These are phyloP conservation scores for Aureobasidium melanogenum DNA, from an alignment of 2,329 filamentous ascomycete species.

Conservation along the genomic window DNA sequence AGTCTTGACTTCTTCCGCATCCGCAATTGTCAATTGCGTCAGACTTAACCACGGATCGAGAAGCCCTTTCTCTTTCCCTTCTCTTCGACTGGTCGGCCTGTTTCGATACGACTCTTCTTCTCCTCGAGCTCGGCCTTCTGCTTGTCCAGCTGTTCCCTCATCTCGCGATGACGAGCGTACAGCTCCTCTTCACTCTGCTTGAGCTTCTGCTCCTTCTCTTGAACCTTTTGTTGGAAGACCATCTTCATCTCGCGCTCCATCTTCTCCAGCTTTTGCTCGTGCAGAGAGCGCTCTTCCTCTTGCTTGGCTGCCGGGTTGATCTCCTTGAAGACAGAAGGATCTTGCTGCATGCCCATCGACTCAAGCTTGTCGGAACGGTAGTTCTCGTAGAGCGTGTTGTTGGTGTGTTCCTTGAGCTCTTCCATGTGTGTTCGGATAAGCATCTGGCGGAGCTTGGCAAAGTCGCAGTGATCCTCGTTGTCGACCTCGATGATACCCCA, in stretches of 20 bases:
- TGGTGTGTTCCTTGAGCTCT: constrained; percentile 99
- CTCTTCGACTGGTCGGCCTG: constrained; percentile 90
- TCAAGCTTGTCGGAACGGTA: constrained; percentile 99
- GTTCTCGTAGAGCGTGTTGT: constrained; percentile 98
- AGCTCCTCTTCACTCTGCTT: constrained; percentile 99
- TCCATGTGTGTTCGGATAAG: constrained; percentile 99
- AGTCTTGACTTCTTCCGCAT: constrained; percentile 12
- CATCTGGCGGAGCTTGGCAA: constrained; percentile 99
- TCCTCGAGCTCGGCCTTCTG: constrained; percentile 93
- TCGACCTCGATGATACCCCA: constrained; percentile 99
- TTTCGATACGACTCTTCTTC: constrained; percentile 95
- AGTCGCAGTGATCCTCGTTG: constrained; percentile 99
- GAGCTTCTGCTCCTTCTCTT: constrained; percentile 98
- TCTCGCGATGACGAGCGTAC: constrained; percentile 95
- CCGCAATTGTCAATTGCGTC: neutral
- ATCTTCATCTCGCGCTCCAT: constrained; percentile 99
- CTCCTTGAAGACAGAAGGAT: constrained; percentile 99
- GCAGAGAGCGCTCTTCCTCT: constrained; percentile 93
- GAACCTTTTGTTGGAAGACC: constrained; percentile 99
- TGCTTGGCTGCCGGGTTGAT: constrained; percentile 99
- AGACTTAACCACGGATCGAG: constrained; percentile 61
- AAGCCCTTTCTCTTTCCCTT: constrained; percentile 99
- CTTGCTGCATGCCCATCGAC: constrained; percentile 95
- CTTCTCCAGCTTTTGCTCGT: constrained; percentile 99
- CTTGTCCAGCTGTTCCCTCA: constrained; percentile 98